These are phyloP conservation scores for Syzygium malaccense DNA, from an alignment of 441 rosid genomes.

Conservation along the genomic window DNA sequence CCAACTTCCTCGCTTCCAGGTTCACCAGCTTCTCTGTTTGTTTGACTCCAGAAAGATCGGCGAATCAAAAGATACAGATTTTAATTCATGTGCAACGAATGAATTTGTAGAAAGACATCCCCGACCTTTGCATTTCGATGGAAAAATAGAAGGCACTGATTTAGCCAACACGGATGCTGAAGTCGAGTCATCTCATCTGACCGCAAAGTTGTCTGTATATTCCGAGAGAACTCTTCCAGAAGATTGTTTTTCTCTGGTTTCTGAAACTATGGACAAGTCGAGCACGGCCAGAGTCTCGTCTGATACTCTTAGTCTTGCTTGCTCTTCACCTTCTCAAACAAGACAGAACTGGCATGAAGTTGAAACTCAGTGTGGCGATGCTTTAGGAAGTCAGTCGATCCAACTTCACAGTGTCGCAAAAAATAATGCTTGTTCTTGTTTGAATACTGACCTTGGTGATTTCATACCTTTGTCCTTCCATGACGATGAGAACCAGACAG, in stretches of 20 bases:
- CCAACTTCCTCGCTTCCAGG: conserved; percentile 6
- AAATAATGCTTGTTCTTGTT: background rate
- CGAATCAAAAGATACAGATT: background rate
- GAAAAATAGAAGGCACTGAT: background rate
- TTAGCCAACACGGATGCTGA: background rate
- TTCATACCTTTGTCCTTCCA: conserved; percentile 12
- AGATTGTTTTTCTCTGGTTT: background rate
- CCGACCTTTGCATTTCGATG: background rate
- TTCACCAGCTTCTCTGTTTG: conserved; percentile 15
- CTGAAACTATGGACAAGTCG: background rate
- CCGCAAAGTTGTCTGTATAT: background rate
- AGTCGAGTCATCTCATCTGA: background rate
- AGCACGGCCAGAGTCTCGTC: background rate
- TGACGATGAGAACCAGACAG: background rate
- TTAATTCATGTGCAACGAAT: background rate
- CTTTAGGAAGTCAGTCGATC: background rate
- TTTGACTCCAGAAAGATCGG: conserved; percentile 11
- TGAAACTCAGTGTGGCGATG: background rate
- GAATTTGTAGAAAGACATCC: background rate
- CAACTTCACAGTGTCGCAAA: background rate
- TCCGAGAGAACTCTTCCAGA: background rate
- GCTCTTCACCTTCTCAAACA: background rate
- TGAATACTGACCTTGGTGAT: conserved; percentile 13
- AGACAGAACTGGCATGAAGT: background rate
- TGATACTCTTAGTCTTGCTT: background rate